phyloP scores from a whole-genome alignment of 2,329 filamentous ascomycete species.

The Neonectria neomacrospora region DNA sequence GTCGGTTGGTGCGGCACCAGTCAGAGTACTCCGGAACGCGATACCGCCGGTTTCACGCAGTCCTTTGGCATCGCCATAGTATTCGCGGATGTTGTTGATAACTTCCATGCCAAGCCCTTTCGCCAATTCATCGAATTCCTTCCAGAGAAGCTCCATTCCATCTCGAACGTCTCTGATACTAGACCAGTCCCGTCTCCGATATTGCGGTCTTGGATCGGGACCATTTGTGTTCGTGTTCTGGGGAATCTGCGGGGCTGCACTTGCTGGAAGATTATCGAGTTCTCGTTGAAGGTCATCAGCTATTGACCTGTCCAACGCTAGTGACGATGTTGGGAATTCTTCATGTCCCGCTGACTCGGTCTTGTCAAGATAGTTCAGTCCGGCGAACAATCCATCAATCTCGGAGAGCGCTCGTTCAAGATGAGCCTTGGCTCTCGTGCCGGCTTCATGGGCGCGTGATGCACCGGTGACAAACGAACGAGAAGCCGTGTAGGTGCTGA shows the following conservation, averaged over 20 bases:
- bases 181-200: constrained; percentile 10
- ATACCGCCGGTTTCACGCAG: constrained; percentile 30
- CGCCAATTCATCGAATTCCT: constrained; percentile 5
- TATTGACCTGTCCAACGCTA: too few relatives aligned
- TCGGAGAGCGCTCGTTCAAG: constrained; percentile 20
- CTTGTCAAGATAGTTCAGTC: constrained; percentile 23
- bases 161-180: constrained; percentile 21
- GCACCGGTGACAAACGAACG: constrained; percentile 13
- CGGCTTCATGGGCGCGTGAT: constrained; percentile 1
- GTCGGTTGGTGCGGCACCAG: not conserved
- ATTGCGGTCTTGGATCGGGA: not conserved
- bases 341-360: not conserved
- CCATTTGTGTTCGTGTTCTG: not conserved
- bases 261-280: constrained; percentile 1
- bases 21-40: constrained; percentile 34
- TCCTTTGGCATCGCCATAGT: constrained; percentile 23
- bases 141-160: constrained; percentile 24
- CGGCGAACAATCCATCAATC: constrained; percentile 31
- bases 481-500: not conserved
- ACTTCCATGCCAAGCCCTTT: not conserved
- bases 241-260: not conserved
- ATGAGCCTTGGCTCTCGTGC: constrained; percentile 4
- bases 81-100: constrained; percentile 18
- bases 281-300: not conserved
- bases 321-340: not conserved